phyloP scores from a whole-genome alignment of 2,329 filamentous ascomycete species.

The Tolypocladium amazonense region DNA sequence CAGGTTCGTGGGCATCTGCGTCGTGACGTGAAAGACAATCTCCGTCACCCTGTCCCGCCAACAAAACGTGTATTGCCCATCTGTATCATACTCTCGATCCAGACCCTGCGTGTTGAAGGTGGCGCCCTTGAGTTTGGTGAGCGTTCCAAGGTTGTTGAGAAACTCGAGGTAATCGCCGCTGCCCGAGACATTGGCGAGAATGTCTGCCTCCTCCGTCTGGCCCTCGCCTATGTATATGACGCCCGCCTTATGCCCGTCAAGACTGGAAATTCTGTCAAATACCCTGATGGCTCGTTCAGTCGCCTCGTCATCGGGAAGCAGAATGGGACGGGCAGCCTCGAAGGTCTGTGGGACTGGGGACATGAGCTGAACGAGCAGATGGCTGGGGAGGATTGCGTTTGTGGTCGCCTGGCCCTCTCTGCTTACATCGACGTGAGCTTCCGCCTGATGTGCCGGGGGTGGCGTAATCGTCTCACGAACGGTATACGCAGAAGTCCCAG shows the following conservation, averaged over 20 bases:
- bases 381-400: constrained; percentile 59
- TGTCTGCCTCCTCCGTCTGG: constrained; percentile 73
- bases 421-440: constrained; percentile 34
- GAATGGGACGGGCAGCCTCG: constrained; percentile 58
- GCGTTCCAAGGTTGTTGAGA: constrained; percentile 67
- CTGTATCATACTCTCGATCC: constrained; percentile 63
- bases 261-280: constrained; percentile 80
- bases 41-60: constrained; percentile 95
- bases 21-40: constrained; percentile 90
- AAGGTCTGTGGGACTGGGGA: constrained; percentile 49
- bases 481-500: constrained; percentile 50
- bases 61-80: constrained; percentile 82
- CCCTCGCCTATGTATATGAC: constrained; percentile 87
- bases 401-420: constrained; percentile 42
- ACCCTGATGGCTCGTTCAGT: constrained; percentile 63
- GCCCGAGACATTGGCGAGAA: constrained; percentile 76
- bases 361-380: constrained; percentile 60
- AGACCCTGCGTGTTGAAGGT: constrained; percentile 90
- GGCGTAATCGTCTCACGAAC: constrained; percentile 50
- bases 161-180: constrained; percentile 85
- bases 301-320: constrained; percentile 59
- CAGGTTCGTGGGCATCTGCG: constrained; percentile 89
- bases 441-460: constrained; percentile 45
- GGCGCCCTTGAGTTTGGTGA: constrained; percentile 70
- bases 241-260: constrained; percentile 92